Evolutionary conservation across 140 eudicot species (phyloP).

Genomic region (Anethum foeniculum): DNA sequence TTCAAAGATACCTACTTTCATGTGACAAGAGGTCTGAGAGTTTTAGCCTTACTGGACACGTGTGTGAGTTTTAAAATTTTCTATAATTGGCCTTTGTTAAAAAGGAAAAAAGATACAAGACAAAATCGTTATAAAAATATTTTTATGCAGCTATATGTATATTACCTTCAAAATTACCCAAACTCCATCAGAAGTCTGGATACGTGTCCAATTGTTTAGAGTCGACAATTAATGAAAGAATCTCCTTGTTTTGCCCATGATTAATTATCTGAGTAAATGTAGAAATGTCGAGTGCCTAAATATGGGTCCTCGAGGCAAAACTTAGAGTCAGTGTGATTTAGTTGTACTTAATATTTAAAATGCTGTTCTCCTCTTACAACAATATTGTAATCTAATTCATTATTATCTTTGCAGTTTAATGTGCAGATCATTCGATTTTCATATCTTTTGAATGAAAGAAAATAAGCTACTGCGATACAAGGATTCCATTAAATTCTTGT

Average conservation of each 20-base stretch:
- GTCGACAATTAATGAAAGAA: not conserved
- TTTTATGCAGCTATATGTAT: not conserved
- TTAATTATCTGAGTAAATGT: not conserved
- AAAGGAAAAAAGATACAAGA: not conserved
- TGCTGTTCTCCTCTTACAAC: not conserved
- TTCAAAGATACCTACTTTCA: not conserved
- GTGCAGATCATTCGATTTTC: not conserved
- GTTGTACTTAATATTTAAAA: not conserved
- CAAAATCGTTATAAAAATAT: not conserved
- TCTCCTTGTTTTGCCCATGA: not conserved
- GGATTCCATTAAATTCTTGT: constrained; percentile 17
- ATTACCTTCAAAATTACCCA: not conserved
- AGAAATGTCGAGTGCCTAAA: not conserved
- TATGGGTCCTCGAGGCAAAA: not conserved
- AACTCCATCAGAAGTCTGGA: not conserved
- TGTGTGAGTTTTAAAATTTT: not conserved
- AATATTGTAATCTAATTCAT: not conserved
- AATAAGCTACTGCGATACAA: constrained; percentile 5
- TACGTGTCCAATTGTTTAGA: not conserved
- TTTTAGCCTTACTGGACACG: not conserved
- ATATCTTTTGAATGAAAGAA: not conserved
- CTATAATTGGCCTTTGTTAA: not conserved
- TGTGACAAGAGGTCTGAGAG: not conserved
- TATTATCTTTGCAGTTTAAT: not conserved
- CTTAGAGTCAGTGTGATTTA: not conserved